phyloP scores from a whole-genome alignment of 257 asterid species.

The Solanum rostratum region DNA sequence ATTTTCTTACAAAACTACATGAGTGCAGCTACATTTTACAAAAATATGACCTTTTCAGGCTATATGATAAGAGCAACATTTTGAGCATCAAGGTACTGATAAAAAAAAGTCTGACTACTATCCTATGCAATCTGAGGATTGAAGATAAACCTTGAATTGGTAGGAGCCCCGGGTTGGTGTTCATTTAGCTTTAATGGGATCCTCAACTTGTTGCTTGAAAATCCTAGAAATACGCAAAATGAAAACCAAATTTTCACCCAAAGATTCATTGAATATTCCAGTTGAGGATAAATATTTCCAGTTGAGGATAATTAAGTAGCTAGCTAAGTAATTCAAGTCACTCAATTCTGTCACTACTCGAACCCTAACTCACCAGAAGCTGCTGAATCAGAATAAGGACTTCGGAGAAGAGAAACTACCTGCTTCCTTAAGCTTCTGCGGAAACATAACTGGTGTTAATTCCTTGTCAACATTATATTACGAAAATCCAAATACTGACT shows the following conservation, averaged over 20 bases:
- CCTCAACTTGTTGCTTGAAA: slow-evolving; percentile 34
- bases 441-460: not conserved
- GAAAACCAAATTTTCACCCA: not conserved
- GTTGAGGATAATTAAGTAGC: not conserved
- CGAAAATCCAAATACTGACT: not conserved
- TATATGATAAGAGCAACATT: not conserved
- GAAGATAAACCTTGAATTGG: slow-evolving; percentile 38
- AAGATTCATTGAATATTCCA: not conserved
- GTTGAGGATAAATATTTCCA: not conserved
- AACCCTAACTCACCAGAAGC: slow-evolving; percentile 21
- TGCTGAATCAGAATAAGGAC: slow-evolving; percentile 46
- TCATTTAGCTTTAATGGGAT: slow-evolving; percentile 35
- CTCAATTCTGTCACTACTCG: not conserved
- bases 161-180: slow-evolving; percentile 15
- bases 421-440: slow-evolving; percentile 35
- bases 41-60: not conserved
- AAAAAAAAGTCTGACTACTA: not conserved
- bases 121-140: not conserved
- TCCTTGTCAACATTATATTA: not conserved
- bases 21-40: not conserved
- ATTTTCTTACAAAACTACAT: not conserved
- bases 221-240: slow-evolving; percentile 33
- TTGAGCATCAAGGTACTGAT: not conserved
- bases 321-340: not conserved
- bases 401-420: slow-evolving; percentile 29